phyloP scores from a whole-genome alignment of 306 rosid genomes.

The Boehmeria nivea region DNA sequence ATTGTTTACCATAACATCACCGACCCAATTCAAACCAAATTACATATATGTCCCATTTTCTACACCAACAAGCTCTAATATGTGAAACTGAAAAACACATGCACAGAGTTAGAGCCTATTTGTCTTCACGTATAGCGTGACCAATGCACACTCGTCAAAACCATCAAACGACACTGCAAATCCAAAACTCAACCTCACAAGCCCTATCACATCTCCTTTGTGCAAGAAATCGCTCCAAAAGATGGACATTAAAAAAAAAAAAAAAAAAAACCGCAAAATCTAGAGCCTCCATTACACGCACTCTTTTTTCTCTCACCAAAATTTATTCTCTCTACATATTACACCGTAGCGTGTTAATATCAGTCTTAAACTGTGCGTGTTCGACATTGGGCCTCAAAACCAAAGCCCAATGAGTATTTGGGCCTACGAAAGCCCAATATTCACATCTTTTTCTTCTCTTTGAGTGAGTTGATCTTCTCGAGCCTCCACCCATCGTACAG shows the following conservation, averaged over 20 bases:
- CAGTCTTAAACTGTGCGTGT: background rate
- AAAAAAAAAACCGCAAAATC: constrained; percentile 15
- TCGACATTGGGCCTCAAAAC: background rate
- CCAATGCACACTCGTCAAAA: constrained; percentile 7
- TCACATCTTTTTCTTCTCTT: constrained; percentile 27
- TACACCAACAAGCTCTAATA: constrained; percentile 5
- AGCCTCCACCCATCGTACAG: constrained; percentile 34
- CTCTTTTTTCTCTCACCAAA: background rate
- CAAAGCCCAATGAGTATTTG: background rate
- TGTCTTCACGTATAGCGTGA: background rate
- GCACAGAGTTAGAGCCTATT: constrained; percentile 7
- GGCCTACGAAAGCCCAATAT: constrained; percentile 1
- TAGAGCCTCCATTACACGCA: constrained; percentile 14
- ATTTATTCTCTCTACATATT: background rate
- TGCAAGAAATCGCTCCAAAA: too few species aligned
- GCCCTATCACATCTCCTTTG: background rate
- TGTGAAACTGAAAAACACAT: constrained; percentile 3
- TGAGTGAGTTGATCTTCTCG: constrained; percentile 45
- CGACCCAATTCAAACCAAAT: too few species aligned
- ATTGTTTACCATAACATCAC: too few species aligned
- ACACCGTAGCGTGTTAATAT: background rate
- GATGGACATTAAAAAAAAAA: background rate
- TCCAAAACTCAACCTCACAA: constrained; percentile 6
- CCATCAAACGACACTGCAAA: constrained; percentile 9
- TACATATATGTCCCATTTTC: constrained; percentile 11